Evolutionary conservation across 2,329 filamentous ascomycete species (phyloP), one percentile per base, ranked within the genome.

Genomic region (Xylaria polymorpha): DNA sequence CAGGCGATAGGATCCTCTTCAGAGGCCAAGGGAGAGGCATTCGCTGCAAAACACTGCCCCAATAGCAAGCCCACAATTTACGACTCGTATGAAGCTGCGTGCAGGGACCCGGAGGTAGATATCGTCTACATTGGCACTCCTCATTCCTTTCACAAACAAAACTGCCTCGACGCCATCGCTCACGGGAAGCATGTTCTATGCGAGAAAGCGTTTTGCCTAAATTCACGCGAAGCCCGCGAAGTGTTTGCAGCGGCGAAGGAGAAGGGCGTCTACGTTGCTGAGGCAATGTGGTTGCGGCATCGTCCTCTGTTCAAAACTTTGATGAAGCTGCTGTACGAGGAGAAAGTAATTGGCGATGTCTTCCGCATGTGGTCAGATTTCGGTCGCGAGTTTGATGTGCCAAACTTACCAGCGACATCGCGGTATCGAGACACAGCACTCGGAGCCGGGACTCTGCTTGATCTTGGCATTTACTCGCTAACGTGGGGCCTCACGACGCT

Each of bases 221-320:
- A 80, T 18, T 79, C 80, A 0, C 72, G 61, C 3, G 81, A 85
- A 43, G 80, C 82, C 0, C 76, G 70, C 32, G 79, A 82, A 50
- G 80, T 85, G 2, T 78, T 83, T 15, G 77, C 72, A 0, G 80
- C 81, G 0, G 83, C 83, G 0, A 75, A 78, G 65, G 66, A 71
- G 35, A 81, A 81, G 66, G 79, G 80, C 9, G 79, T 85, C 3
- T 85, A 81, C 64, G 71, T 85, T 29, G 81, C 82, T 76, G 83
- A 85, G 71, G 83, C 82, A 12, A 81, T 84, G 80, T 84, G 83
- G 83, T 81, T 80, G 3, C 80, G 83, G 12, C 81, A 81, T 74
- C 81, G 78, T 81, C 83, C 0, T 7, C 71, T 85, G 1, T 75
- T 81, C 1, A 74, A 72, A 43, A 74, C 77, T 6, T 66, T 85